These are phyloP conservation scores for Salix udensis DNA, from an alignment of 345 rosid species.

Conservation along the genomic window DNA sequence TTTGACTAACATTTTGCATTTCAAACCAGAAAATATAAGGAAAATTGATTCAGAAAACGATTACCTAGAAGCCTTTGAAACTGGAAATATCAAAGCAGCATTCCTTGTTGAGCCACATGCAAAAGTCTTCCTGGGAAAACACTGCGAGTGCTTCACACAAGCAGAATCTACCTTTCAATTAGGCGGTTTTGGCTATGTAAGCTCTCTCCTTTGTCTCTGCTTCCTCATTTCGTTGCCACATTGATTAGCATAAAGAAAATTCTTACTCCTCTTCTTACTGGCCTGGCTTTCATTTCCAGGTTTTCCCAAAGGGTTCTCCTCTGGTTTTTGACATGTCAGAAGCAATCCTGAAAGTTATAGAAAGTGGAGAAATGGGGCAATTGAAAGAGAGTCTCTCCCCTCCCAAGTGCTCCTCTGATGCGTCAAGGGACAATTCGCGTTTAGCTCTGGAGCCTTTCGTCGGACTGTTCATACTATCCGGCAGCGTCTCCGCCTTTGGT, in stretches of 20 bases:
- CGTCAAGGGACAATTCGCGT: background rate
- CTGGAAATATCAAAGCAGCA: conserved; percentile 24
- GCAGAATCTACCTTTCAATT: conserved; percentile 18
- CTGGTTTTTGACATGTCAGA: conserved; percentile 22
- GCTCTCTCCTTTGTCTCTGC: background rate
- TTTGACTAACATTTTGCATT: conserved; percentile 9
- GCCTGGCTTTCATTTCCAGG: conserved; percentile 9
- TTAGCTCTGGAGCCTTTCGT: conserved; percentile 16
- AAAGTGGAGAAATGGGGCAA: conserved; percentile 22
- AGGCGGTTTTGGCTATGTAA: conserved; percentile 33
- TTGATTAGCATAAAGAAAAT: background rate
- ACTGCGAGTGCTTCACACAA: conserved; percentile 23
- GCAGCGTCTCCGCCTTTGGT: conserved; percentile 11
- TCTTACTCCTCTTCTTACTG: background rate
- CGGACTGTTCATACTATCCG: conserved; percentile 20
- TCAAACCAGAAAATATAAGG: conserved; percentile 18
- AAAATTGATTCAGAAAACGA: conserved; percentile 10
- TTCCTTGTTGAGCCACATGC: conserved; percentile 32
- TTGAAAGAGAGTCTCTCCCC: conserved; percentile 1
- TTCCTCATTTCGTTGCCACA: background rate
- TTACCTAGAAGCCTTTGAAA: conserved; percentile 18
- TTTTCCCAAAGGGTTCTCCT: conserved; percentile 25
- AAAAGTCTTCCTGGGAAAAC: conserved; percentile 24
- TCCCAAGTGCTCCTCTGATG: conserved; percentile 16
- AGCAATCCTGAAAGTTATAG: conserved; percentile 21